A percentile compares a stretch with the other conserved stretches of the same genome.
These are phyloP conservation scores for Botrytis porri DNA, from an alignment of 2,329 filamentous ascomycete genomes.

Conservation along the genomic window DNA sequence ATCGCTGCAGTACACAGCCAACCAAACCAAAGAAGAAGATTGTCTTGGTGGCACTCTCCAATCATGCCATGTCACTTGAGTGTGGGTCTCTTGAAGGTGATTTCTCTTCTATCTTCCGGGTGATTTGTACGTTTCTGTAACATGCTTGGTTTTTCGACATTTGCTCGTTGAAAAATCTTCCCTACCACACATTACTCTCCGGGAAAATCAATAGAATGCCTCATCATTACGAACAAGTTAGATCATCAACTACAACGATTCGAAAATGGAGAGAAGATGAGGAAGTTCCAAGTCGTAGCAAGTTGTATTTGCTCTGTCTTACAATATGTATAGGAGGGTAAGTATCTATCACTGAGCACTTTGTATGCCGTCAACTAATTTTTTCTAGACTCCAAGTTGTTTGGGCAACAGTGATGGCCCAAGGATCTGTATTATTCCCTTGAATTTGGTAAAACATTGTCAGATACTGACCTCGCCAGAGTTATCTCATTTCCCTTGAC, in stretches of 20 bases:
- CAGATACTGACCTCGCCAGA: background rate
- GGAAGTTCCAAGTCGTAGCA: background rate
- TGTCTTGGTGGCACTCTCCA: background rate
- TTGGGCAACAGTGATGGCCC: background rate
- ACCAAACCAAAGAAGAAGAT: background rate
- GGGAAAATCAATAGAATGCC: background rate
- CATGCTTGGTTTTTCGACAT: background rate
- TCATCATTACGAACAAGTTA: background rate
- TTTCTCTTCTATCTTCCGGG: background rate
- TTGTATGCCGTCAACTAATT: background rate
- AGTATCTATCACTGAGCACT: background rate
- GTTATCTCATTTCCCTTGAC: background rate
- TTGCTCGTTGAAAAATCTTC: background rate
- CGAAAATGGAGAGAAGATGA: background rate
- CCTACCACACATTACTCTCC: background rate
- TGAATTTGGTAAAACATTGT: background rate
- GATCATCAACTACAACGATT: background rate
- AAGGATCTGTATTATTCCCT: background rate
- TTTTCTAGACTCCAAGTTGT: background rate
- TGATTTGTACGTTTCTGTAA: background rate
- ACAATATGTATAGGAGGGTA: slow-evolving; percentile 3
- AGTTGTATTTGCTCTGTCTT: background rate
- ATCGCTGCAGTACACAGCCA: background rate
- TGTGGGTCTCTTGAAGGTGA: background rate
- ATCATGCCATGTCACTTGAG: background rate